Evolutionary conservation across 1,284 basidiomycete genomes (phyloP).

Genomic region (Cryptococcus jaspeensis): DNA sequence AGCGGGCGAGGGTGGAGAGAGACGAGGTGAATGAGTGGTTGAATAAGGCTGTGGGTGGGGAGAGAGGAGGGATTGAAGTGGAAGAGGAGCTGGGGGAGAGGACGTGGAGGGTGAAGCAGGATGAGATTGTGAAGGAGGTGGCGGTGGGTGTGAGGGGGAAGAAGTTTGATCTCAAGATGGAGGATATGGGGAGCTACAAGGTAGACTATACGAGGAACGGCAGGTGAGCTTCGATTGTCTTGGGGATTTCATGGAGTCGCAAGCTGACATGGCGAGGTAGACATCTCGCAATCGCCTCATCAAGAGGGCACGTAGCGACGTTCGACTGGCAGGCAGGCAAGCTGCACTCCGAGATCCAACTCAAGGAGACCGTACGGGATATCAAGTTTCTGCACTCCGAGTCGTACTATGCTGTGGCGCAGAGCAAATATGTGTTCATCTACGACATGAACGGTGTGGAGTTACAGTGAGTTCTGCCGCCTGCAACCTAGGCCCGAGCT

Average conservation of each 20-base stretch:
- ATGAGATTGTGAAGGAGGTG: slow-evolving; percentile 68
- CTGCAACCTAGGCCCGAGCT: not conserved
- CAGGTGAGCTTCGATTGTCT: slow-evolving; percentile 57
- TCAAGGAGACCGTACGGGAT: slow-evolving; percentile 81
- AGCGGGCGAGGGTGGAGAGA: slow-evolving; percentile 42
- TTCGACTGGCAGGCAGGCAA: slow-evolving; percentile 93
- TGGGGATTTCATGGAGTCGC: too few relatives aligned
- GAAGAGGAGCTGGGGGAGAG: slow-evolving; percentile 58
- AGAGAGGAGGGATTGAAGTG: slow-evolving; percentile 47
- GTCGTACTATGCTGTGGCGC: slow-evolving; percentile 89
- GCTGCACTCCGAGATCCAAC: slow-evolving; percentile 82
- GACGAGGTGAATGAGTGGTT: slow-evolving; percentile 50
- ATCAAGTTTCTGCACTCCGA: slow-evolving; percentile 96
- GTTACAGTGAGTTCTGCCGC: slow-evolving; percentile 61
- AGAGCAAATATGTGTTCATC: slow-evolving; percentile 94
- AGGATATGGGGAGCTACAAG: slow-evolving; percentile 69
- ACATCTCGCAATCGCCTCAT: slow-evolving; percentile 79
- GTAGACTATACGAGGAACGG: slow-evolving; percentile 86
- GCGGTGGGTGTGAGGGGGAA: slow-evolving; percentile 73
- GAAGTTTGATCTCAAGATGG: slow-evolving; percentile 74
- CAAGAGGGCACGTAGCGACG: slow-evolving; percentile 84
- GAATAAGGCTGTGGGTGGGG: slow-evolving; percentile 37
- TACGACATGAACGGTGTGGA: slow-evolving; percentile 95
- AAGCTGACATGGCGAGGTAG: slow-evolving; percentile 50
- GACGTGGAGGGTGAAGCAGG: slow-evolving; percentile 85